Base-by-base conservation (phyloP, 2,329 filamentous ascomycete species). In the Phaeomoniella chlamydospora region DNA sequence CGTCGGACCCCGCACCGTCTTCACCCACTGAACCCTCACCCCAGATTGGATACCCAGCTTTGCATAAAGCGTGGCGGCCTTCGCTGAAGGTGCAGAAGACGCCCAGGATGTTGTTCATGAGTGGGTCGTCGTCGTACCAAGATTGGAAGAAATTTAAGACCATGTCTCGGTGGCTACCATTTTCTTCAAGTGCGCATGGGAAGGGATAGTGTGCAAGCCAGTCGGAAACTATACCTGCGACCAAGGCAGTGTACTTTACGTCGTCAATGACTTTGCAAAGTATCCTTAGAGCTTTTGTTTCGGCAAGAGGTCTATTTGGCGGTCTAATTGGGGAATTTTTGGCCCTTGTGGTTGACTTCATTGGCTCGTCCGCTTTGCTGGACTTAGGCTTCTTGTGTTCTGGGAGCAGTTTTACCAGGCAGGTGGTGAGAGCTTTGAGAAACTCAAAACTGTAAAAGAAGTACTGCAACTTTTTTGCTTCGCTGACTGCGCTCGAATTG, bases 171-270 rank as follows among this genome's bases (percentile, higher is more conserved):
- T 43, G 41, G 12, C 26, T 14, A 5, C 32, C 30, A 19, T 36
- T 33, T 13, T 43, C 41, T 5, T 44, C 44, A 1, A 56, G 57
- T 13, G 64, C 59, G 14, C 79, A 80, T 63, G 80, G 62, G 34
- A 66, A 86, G 5, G 74, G 70, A 52, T 86, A 83, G 46, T 72
- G 74, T 19, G 64, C 69, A n/a, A 87, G 67, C 81, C 81, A 87
- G 38, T 72, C 74, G 41, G 78, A 74, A 29, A 87, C 67, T 42
- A 87, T 73, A 4, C 68, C 67, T 26, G 77, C 74, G 17, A 18
- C 15, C 15, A 37, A 14, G 15, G 14, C 30, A 11, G 38, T 32
- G 10, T 35, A 42, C 5, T 29, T 68, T 45, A 72, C 71, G 41
- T 71, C 70, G 40, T 65, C 67, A n/a, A 79, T 62, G 2, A 85